Conservation (phyloP, 148 eudicot genomes). For the Rhododendron simsii region DNA sequence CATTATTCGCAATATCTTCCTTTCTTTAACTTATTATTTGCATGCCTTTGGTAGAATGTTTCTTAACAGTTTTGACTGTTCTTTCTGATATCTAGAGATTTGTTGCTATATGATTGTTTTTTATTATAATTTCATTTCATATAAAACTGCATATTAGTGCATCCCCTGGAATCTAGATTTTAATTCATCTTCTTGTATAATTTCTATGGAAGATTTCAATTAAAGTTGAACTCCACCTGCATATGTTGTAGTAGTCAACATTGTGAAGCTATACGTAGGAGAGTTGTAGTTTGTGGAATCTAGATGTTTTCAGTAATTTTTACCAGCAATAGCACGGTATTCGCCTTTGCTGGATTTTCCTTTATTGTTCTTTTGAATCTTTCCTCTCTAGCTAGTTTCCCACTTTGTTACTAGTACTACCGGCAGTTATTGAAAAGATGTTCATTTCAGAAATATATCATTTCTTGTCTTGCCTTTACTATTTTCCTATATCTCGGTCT, state of each 20-base stretch:
- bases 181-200: not conserved
- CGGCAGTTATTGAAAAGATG: not conserved
- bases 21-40: not conserved
- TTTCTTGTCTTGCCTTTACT: not conserved
- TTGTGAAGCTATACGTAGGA: not conserved
- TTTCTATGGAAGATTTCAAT: not conserved
- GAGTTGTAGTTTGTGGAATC: not conserved
- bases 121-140: not conserved
- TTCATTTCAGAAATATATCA: not conserved
- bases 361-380: not conserved
- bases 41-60: not conserved
- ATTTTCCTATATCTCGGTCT: not conserved
- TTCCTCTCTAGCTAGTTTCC: not conserved
- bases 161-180: not conserved
- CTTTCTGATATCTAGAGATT: not conserved
- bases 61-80: not conserved
- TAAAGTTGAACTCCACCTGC: not conserved
- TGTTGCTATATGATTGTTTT: not conserved
- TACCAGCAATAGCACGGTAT: not conserved
- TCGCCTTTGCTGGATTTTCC: not conserved
- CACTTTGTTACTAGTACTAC: not conserved
- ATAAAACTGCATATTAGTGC: not conserved
- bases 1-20: not conserved
- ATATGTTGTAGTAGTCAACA: not conserved
- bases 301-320: not conserved